Conservation (phyloP, 441 rosid genomes). For the Pelargonium citronellum region DNA sequence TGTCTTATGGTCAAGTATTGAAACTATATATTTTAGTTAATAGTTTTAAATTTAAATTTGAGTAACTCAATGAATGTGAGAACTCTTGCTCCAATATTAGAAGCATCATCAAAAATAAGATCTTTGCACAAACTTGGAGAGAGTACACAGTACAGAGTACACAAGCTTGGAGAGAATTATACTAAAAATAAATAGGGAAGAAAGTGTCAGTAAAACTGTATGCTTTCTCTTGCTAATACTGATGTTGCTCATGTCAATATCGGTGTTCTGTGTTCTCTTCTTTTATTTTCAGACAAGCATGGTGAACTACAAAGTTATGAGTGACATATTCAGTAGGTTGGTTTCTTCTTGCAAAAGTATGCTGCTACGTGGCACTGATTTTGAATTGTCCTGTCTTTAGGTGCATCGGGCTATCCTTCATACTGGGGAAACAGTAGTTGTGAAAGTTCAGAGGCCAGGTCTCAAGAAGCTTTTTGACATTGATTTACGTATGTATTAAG, state of each 20-base stretch:
- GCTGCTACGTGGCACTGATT: conserved; percentile 3
- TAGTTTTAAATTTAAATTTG: background rate
- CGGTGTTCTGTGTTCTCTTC: too few species aligned
- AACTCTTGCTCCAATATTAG: background rate
- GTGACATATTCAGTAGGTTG: too few species aligned
- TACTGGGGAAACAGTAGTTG: conserved; percentile 26
- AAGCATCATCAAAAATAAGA: background rate
- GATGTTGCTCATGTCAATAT: too few species aligned
- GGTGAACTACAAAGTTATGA: too few species aligned
- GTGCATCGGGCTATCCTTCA: conserved; percentile 28
- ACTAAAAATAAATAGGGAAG: too few species aligned
- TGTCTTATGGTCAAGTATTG: background rate
- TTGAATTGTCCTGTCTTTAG: conserved; percentile 16
- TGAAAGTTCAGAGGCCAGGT: conserved; percentile 30
- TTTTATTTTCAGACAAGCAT: too few species aligned
- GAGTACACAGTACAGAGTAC: too few species aligned
- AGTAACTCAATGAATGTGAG: background rate
- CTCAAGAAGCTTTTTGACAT: conserved; percentile 27
- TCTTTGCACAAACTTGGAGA: too few species aligned
- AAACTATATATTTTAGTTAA: background rate
- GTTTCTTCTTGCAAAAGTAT: background rate
- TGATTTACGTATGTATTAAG: conserved; percentile 19
- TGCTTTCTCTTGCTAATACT: too few species aligned
- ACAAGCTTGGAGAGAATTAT: too few species aligned
- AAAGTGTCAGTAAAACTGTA: too few species aligned